Evolutionary conservation across 192 early-diverging fungal genomes (phyloP).

Genomic region (Oehlia diaphana): DNA sequence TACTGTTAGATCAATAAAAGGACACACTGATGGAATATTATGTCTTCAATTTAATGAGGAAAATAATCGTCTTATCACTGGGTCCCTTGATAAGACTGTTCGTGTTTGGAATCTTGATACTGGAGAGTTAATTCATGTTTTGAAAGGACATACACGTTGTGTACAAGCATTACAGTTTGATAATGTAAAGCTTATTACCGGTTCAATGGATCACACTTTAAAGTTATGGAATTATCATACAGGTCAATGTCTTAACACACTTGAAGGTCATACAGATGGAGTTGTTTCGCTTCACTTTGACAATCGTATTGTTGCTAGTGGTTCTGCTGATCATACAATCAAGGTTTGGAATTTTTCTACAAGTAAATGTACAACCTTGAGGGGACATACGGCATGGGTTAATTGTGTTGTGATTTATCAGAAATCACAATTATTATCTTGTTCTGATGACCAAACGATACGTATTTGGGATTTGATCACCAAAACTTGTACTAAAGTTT

Average conservation of each 20-base stretch:
- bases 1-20: slow-evolving; percentile 58
- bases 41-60: slow-evolving; percentile 85
- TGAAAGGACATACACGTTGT: slow-evolving; percentile 83
- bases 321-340: slow-evolving; percentile 82
- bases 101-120: slow-evolving; percentile 89
- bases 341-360: slow-evolving; percentile 82
- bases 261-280: slow-evolving; percentile 77
- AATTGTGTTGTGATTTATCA: slow-evolving; percentile 84
- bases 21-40: slow-evolving; percentile 90
- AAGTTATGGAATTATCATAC: slow-evolving; percentile 92
- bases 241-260: slow-evolving; percentile 81
- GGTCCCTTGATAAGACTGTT: slow-evolving; percentile 85
- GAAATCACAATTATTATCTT: slow-evolving; percentile 69
- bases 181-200: slow-evolving; percentile 88
- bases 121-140: slow-evolving; percentile 70
- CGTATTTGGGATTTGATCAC: slow-evolving; percentile 83
- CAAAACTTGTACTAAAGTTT: slow-evolving; percentile 64
- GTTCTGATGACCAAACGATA: slow-evolving; percentile 86
- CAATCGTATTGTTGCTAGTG: slow-evolving; percentile 77
- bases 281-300: slow-evolving; percentile 86
- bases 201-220: slow-evolving; percentile 89
- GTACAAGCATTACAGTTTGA: slow-evolving; percentile 94
- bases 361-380: slow-evolving; percentile 67
- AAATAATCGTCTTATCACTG: slow-evolving; percentile 70
- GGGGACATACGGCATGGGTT: slow-evolving; percentile 89